Base-by-base conservation (phyloP, 116 monocot species). In the Zostera marina region DNA sequence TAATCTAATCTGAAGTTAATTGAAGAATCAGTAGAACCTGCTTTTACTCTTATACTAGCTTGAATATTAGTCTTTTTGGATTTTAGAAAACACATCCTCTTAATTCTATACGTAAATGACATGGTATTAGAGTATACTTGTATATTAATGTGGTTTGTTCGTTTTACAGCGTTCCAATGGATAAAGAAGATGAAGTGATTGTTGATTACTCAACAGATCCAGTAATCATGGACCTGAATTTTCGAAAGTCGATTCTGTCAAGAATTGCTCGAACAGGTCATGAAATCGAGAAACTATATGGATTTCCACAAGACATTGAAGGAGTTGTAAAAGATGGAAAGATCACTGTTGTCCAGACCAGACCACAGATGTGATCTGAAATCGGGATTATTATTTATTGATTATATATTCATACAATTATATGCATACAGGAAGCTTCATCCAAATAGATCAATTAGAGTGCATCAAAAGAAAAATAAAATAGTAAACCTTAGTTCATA, bases 321-420 rank as follows among this genome's bases (percentile, higher is more conserved):
- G 96, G 96, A 1, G 89, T 79, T 6, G 70, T 96, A 11, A 96
- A 85, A 68, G 85, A 85, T 53, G 83, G 96, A 46, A 89, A 83
- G 61, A 80, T 96, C 61, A 80, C 72, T 64, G 96, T 96, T 11
- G 89, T 96, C 38, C 96, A 96, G 67, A 89, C 96, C n/a, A 89
- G 96, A 61, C 85, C 96, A 40, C 96, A 96, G 70, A 83, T 96
- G 85, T 89, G 70, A 74, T 68, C 32, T 32, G 32, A 1, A 32
- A 74, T 68, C 32, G 2, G 32, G 1, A 32, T 32, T 32, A 32
- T 67, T 58, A 44, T 60, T 43, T 60, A 16, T 60, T 3, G 8
- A 19, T 51, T 9, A 51, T 21, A 15, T 51, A 51, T 51, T 4
- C 2, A 9, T 51, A 19, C 17, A 51, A 15, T 20, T 51, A 20